These are phyloP conservation scores for Phytophthora quininea DNA, from an alignment of 352 stramenopile species.

Conservation along the genomic window DNA sequence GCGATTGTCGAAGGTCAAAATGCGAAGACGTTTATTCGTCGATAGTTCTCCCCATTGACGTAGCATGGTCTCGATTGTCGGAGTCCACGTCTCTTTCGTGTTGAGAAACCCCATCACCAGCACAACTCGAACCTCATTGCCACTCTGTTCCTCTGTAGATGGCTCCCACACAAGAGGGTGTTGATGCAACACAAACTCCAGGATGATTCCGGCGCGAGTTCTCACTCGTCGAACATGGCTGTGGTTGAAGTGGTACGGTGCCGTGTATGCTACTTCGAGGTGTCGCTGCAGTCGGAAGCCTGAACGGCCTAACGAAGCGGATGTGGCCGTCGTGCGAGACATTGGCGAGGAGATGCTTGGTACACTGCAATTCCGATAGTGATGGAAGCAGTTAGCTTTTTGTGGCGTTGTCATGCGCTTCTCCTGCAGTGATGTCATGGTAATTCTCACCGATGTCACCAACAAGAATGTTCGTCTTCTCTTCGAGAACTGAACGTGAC, in stretches of 20 bases:
- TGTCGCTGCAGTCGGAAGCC: conserved; percentile 40
- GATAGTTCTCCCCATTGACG: conserved; percentile 27
- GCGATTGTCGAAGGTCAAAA: background rate
- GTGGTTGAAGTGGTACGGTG: conserved; percentile 38
- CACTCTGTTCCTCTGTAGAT: background rate
- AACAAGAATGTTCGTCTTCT: background rate
- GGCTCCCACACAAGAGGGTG: conserved; percentile 21
- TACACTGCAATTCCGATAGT: conserved; percentile 15
- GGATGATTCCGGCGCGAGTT: conserved; percentile 39
- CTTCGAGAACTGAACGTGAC: background rate
- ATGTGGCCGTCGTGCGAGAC: conserved; percentile 22
- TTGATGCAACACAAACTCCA: conserved; percentile 47
- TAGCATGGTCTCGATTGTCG: background rate
- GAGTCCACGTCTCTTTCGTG: background rate
- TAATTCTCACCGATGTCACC: background rate
- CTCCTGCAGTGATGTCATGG: background rate
- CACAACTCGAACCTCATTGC: conserved; percentile 33
- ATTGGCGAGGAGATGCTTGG: conserved; percentile 8
- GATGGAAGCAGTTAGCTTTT: background rate
- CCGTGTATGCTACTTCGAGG: conserved; percentile 37
- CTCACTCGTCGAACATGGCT: conserved; percentile 30
- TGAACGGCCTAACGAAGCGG: conserved; percentile 7
- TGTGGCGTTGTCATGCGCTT: background rate
- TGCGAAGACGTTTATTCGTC: background rate
- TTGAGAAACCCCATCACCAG: conserved; percentile 36